phyloP scores from a whole-genome alignment of 116 monocot species.

The Trichopus zeylanicus region DNA sequence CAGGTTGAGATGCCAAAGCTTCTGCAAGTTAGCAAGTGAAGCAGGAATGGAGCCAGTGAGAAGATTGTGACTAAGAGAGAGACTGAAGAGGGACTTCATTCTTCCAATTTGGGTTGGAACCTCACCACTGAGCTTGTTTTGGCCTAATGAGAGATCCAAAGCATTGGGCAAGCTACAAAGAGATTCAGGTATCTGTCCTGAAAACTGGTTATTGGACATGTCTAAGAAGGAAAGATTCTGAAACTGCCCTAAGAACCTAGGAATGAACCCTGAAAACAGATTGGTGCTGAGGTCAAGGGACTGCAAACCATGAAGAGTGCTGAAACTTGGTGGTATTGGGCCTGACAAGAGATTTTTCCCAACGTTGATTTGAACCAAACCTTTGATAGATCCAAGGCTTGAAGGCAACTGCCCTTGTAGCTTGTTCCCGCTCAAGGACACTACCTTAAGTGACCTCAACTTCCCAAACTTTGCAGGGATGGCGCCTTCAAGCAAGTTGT shows the following conservation, averaged over 20 bases:
- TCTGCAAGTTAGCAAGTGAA: constrained; percentile 36
- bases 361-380: constrained; percentile 56
- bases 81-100: constrained; percentile 42
- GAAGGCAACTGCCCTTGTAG: constrained; percentile 47
- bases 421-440: constrained; percentile 55
- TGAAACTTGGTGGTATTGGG: constrained; percentile 27
- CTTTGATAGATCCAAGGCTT: constrained; percentile 23
- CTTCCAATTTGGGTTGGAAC: constrained; percentile 50
- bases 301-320: constrained; percentile 29
- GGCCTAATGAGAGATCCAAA: constrained; percentile 31
- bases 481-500: constrained; percentile 39
- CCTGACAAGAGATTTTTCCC: constrained; percentile 51
- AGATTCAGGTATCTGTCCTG: constrained; percentile 51
- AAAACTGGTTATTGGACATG: constrained; percentile 61
- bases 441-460: constrained; percentile 22
- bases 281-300: constrained; percentile 60
- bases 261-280: constrained; percentile 46
- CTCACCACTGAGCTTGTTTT: constrained; percentile 57
- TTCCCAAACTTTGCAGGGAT: constrained; percentile 48
- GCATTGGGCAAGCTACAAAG: constrained; percentile 30
- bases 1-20: constrained; percentile 72
- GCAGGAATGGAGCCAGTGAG: constrained; percentile 61
- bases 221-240: constrained; percentile 48
- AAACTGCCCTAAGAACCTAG: constrained; percentile 40
- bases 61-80: constrained; percentile 46